Base-by-base conservation (phyloP, 345 rosid species). In the Salix viminalis region DNA sequence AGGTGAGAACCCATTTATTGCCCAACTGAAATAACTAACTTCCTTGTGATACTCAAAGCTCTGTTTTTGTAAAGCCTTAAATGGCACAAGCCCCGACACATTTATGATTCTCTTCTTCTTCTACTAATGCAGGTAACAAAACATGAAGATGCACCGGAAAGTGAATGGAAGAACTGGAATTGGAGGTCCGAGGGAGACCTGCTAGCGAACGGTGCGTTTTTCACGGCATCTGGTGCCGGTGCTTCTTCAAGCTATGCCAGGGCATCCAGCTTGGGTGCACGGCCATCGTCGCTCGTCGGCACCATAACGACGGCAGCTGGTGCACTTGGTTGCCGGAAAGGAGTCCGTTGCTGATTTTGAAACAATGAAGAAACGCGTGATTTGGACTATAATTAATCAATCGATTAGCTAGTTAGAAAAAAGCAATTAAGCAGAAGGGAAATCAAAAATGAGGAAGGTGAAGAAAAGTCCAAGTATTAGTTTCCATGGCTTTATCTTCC, bases 181-280 rank as follows among this genome's bases (percentile, higher is more conserved):
- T 80, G 83, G 83, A 76, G 83, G 42, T 80, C 83, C 4, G 83
- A 80, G 18, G 83, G 83, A 36, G 83, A 80, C 70, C 46, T 80
- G 5, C 13, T 76, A n/a, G 7, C 76, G 70, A 80, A 80, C 28
- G 83, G 83, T 21, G 83, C 83, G 23, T 80, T 72, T 61, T 80
- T 80, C 65, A 76, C 60, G 6, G 70, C 80, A 11, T 72, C 83
- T 7, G 83, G 83, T 2, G 77, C 80, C 0, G 83, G 83, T 7
- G 83, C 83, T 2, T 67, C 83, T 18, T 80, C 83, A 26, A 80
- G 83, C 60, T 80, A 80, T 41, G 77, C 83, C 9, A 80, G 64
- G 52, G 83, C 83, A 4, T 80, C 83, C 34, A 80, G 83, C 65
- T 60, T 80, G 42, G 75, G 83, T 28, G 83, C 83, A 13, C 60